phyloP scores from a whole-genome alignment of 2,329 filamentous ascomycete genomes.

The Exserohilum rostratum region DNA sequence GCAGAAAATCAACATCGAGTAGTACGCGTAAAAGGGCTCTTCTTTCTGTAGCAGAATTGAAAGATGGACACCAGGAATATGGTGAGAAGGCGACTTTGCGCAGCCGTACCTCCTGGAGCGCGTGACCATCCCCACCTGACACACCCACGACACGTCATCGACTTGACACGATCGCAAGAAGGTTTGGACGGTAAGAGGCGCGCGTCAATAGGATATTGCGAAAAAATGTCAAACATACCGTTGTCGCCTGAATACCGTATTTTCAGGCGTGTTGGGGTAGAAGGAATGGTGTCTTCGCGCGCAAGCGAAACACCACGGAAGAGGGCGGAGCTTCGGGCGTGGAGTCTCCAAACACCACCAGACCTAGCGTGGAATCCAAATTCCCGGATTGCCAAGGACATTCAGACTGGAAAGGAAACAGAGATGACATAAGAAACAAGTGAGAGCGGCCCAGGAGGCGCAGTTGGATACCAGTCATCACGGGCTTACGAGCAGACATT shows the following conservation, averaged over 20 bases:
- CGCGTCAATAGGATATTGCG: not conserved
- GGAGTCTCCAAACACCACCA: constrained; percentile 16
- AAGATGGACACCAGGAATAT: not conserved
- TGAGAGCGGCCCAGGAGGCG: not conserved
- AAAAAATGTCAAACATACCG: not conserved
- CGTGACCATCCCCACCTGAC: constrained; percentile 3
- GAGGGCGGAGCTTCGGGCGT: constrained; percentile 17
- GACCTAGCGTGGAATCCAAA: constrained; percentile 3
- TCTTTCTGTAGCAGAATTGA: not conserved
- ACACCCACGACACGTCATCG: constrained; percentile 2
- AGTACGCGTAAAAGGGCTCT: not conserved
- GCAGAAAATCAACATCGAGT: not conserved
- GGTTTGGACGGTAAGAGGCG: not conserved
- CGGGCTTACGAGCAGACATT: not conserved
- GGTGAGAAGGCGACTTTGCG: not conserved
- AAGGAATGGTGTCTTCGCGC: constrained; percentile 17
- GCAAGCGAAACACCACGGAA: constrained; percentile 32
- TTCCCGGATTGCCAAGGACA: not conserved
- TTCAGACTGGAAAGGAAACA: not conserved
- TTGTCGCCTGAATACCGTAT: not conserved
- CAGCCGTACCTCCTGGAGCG: not conserved
- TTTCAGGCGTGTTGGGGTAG: not conserved
- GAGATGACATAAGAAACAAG: not conserved
- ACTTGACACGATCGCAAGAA: not conserved
- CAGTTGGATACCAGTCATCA: not conserved